A percentile compares a stretch with the other conserved stretches of the same genome.
phyloP scores from a whole-genome alignment of 1,139 yeast genomes.

The Eremothecium gossypii region DNA sequence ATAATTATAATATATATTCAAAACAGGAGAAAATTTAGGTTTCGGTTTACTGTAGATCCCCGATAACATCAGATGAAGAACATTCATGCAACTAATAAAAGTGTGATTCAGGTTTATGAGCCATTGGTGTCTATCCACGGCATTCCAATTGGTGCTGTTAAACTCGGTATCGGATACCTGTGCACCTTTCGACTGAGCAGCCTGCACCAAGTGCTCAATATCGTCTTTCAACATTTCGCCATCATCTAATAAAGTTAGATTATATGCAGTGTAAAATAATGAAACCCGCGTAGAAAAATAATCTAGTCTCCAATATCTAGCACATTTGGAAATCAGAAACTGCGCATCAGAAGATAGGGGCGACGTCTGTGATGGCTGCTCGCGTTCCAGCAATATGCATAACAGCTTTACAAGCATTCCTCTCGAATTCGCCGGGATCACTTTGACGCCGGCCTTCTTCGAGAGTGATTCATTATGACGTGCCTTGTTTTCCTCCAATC shows the following conservation, averaged over 20 bases:
- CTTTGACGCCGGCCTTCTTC: constrained; percentile 5
- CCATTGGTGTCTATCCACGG: constrained; percentile 48
- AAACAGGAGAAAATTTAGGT: constrained; percentile 54
- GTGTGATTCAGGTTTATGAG: constrained; percentile 38
- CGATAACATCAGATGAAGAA: constrained; percentile 39
- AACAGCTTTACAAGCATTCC: constrained; percentile 29
- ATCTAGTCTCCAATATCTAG: constrained; percentile 53
- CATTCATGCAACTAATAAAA: constrained; percentile 40
- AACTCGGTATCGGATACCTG: constrained; percentile 34
- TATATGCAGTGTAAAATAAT: constrained; percentile 46
- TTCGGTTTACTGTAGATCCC: constrained; percentile 42
- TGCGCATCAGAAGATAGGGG: constrained; percentile 34
- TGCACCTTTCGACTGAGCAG: constrained; percentile 26
- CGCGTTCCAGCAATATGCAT: constrained; percentile 30
- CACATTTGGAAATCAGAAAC: constrained; percentile 38
- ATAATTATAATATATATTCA: constrained; percentile 43
- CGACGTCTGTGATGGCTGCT: constrained; percentile 29
- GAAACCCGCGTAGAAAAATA: constrained; percentile 41
- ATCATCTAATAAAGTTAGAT: constrained; percentile 33
- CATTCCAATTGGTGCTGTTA: constrained; percentile 46
- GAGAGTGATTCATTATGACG: constrained; percentile 11
- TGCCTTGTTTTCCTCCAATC: constrained; percentile 34
- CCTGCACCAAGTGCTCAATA: constrained; percentile 22
- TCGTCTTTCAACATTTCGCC: constrained; percentile 26
- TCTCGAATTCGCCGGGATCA: constrained; percentile 38